phyloP scores from a whole-genome alignment of 176 grass and related monocot species.

The Juncus effusus region DNA sequence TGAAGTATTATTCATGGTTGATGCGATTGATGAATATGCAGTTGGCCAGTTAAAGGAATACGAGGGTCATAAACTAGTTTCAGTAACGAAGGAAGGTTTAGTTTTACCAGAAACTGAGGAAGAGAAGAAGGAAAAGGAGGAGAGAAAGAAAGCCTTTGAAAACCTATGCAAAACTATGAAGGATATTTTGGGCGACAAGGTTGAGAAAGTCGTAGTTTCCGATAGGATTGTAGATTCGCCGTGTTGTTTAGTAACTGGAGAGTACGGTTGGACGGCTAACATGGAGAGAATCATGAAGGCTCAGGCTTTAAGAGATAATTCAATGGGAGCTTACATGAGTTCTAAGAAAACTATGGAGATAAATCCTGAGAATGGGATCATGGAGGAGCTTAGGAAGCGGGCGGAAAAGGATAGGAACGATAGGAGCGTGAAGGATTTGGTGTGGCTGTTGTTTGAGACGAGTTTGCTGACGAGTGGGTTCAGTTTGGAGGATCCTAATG shows the following conservation, averaged over 20 bases:
- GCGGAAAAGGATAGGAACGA: conserved; percentile 48
- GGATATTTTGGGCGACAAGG: conserved; percentile 39
- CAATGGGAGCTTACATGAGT: conserved; percentile 40
- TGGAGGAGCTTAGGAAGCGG: conserved; percentile 53
- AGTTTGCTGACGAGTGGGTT: conserved; percentile 44
- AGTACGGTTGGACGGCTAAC: conserved; percentile 56
- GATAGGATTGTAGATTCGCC: conserved; percentile 42
- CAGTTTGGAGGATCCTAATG: conserved; percentile 48
- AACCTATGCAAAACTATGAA: conserved; percentile 50
- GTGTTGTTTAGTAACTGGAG: conserved; percentile 45
- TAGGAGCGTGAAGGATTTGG: conserved; percentile 52
- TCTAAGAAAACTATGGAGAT: conserved; percentile 57
- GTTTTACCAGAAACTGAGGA: conserved; percentile 34
- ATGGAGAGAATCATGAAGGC: conserved; percentile 63
- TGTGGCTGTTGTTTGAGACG: conserved; percentile 43
- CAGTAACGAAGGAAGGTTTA: conserved; percentile 40
- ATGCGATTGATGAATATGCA: conserved; percentile 47
- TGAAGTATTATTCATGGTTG: conserved; percentile 47
- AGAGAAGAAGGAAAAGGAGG: conserved; percentile 46
- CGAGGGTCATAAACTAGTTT: conserved; percentile 41
- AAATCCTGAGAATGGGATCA: conserved; percentile 50
- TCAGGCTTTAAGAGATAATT: conserved; percentile 36
- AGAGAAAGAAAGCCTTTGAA: conserved; percentile 32
- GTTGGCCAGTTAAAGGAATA: conserved; percentile 46
- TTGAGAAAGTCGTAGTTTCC: conserved; percentile 47